A percentile compares a stretch with the other conserved stretches of the same genome.
These are phyloP conservation scores for Priceomyces fermenticarens DNA, from an alignment of 805 yeast genomes.

Conservation along the genomic window DNA sequence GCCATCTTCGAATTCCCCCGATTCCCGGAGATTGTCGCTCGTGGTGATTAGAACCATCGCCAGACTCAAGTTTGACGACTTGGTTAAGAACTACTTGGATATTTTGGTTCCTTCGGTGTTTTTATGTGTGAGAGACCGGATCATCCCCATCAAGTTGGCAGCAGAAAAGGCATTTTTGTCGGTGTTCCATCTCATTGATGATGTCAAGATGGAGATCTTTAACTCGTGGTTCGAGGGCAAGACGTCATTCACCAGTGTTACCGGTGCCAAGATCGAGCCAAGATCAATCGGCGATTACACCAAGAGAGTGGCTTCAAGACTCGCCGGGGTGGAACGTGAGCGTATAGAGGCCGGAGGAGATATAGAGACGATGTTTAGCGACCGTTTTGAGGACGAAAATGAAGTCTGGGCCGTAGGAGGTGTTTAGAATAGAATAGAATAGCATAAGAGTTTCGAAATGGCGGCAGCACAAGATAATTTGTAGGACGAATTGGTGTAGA, in stretches of 20 bases:
- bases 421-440: slow-evolving; percentile 45
- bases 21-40: slow-evolving; percentile 75
- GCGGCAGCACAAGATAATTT: too few species aligned
- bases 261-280: slow-evolving; percentile 48
- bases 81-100: slow-evolving; percentile 54
- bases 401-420: slow-evolving; percentile 91
- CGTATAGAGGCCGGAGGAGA: slow-evolving; percentile 89
- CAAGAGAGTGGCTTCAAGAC: slow-evolving; percentile 81
- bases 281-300: slow-evolving; percentile 88
- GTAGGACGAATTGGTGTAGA: too few species aligned
- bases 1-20: slow-evolving; percentile 63
- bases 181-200: slow-evolving; percentile 70
- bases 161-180: slow-evolving; percentile 88
- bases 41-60: slow-evolving; percentile 75
- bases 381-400: slow-evolving; percentile 77
- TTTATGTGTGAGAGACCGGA: slow-evolving; percentile 77
- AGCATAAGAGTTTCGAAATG: too few species aligned
- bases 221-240: slow-evolving; percentile 59
- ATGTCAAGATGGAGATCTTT: slow-evolving; percentile 50
- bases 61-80: slow-evolving; percentile 50
- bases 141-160: slow-evolving; percentile 89
- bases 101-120: slow-evolving; percentile 70
- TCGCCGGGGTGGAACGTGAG: slow-evolving; percentile 85
- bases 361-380: slow-evolving; percentile 78
- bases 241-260: slow-evolving; percentile 33